Evolutionary conservation across 2,329 filamentous ascomycete genomes (phyloP).

Genomic region (Pseudopithomyces maydicus): DNA sequence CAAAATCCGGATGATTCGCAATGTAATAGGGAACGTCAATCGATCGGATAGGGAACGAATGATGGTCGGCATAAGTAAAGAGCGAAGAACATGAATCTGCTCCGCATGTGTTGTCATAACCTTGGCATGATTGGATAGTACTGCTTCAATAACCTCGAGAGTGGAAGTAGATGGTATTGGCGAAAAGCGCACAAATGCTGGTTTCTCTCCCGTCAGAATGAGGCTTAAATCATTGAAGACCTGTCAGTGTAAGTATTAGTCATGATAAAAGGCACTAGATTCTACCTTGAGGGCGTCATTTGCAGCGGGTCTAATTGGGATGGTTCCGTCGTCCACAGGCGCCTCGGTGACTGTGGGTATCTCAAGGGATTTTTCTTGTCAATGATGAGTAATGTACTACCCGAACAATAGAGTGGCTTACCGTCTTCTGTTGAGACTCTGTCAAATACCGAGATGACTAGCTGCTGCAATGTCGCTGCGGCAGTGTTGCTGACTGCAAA

Average conservation of each 20-base stretch:
- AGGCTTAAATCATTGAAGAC: constrained; percentile 90
- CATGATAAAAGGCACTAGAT: not conserved
- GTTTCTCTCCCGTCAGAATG: constrained; percentile 80
- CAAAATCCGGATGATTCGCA: constrained; percentile 81
- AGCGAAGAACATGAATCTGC: constrained; percentile 77
- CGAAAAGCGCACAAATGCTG: constrained; percentile 80
- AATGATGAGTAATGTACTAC: not conserved
- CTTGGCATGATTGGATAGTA: constrained; percentile 81
- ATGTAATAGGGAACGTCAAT: constrained; percentile 78
- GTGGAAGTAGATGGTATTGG: constrained; percentile 81
- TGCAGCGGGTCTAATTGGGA: constrained; percentile 75
- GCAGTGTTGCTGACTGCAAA: constrained; percentile 94
- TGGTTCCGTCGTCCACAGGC: constrained; percentile 65
- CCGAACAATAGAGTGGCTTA: constrained; percentile 39
- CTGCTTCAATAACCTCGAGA: constrained; percentile 88
- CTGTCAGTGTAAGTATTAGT: constrained; percentile 44
- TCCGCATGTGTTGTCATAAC: constrained; percentile 81
- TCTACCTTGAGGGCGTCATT: constrained; percentile 81
- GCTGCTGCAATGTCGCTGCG: constrained; percentile 92
- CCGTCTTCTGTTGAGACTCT: constrained; percentile 84
- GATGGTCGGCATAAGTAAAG: constrained; percentile 80
- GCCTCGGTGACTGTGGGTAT: constrained; percentile 69
- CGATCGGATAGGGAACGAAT: constrained; percentile 78
- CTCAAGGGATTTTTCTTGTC: constrained; percentile 50
- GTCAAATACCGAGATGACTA: constrained; percentile 91